These are phyloP conservation scores for Aphanomyces invadans DNA, from an alignment of 352 stramenopile genomes.

Conservation along the genomic window DNA sequence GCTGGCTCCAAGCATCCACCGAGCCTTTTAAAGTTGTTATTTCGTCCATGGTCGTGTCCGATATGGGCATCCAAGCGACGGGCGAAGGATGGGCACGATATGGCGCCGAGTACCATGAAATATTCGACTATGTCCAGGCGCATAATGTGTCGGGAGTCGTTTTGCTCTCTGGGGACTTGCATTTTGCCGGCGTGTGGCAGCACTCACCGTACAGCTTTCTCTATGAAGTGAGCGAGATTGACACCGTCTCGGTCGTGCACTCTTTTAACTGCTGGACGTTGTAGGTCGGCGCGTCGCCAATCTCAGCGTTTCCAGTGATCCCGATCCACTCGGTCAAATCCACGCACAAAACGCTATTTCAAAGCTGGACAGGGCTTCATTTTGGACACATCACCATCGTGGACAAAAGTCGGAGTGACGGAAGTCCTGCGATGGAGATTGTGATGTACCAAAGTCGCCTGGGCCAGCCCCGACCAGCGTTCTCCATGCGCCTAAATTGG, in stretches of 20 bases:
- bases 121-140: not conserved
- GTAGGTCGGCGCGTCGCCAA: constrained; percentile 17
- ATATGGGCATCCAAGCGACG: not conserved
- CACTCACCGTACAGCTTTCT: constrained; percentile 4
- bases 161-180: constrained; percentile 15
- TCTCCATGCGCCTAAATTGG: not conserved
- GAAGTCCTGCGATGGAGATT: not conserved
- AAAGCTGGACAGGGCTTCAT: constrained; percentile 8
- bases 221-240: constrained; percentile 11
- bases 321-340: not conserved
- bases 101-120: constrained; percentile 5
- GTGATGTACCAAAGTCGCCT: not conserved
- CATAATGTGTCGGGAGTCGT: constrained; percentile 17
- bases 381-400: constrained; percentile 4
- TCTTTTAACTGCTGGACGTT: not conserved
- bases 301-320: constrained; percentile 5
- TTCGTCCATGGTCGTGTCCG: constrained; percentile 15
- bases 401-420: not conserved
- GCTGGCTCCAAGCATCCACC: not conserved
- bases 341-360: constrained; percentile 1
- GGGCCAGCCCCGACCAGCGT: not conserved
- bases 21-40: constrained; percentile 14
- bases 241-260: too few species aligned
- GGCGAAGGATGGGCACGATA: constrained; percentile 16
- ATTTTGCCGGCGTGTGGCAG: constrained; percentile 10